Base-by-base conservation (phyloP, 371 early-diverging fungal species). In the Basidiobolus meristosporus region DNA sequence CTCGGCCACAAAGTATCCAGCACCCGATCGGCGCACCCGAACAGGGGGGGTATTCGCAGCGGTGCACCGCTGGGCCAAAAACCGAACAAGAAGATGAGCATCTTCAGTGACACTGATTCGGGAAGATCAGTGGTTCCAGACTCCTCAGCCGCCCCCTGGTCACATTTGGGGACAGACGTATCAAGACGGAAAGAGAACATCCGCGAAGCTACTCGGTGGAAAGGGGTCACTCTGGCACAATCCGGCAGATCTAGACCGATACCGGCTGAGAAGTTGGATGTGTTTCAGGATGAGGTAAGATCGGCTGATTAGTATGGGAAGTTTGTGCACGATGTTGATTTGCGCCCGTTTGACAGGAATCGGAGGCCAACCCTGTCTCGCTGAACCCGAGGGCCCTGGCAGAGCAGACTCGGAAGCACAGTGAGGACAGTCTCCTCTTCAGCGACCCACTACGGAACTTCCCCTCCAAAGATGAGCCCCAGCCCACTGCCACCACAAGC, bases 121-220 rank as follows among this genome's bases (percentile, higher is more conserved):
- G 48, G 48, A 9, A 34, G 36, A 10, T 36, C 40, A 10, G 20
- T 28, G 4, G 16, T 31, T 10, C 7, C 32, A 6, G 16, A n/a
- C 1, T 17, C 9, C 12, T 34, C 15, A 3, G 23, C 36, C 14
- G 30, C 43, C n/a, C 38, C 44, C 11, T 63, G 64, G 64, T 40
- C 18, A 10, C 62, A 65, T 26, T 42, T 60, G 7, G 64, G 64
- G 10, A 46, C 64, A 1, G 51, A 60, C 16, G 52, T 48, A 26
- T 33, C 44, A 4, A 42, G 66, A 9, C 35, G 48, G 16, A 65
- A 63, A 45, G 64, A 63, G 40, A 66, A 63, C 38, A 22, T 54
- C 26, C 42, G 21, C 7, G 62, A 54, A 23, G 50, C 59, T 0
- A 31, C 36, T 5, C 30, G 45, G 34, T 63, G 66, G 66, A 54